Conservation (phyloP, 2,329 filamentous ascomycete genomes). For the Fusarium aywerte region DNA sequence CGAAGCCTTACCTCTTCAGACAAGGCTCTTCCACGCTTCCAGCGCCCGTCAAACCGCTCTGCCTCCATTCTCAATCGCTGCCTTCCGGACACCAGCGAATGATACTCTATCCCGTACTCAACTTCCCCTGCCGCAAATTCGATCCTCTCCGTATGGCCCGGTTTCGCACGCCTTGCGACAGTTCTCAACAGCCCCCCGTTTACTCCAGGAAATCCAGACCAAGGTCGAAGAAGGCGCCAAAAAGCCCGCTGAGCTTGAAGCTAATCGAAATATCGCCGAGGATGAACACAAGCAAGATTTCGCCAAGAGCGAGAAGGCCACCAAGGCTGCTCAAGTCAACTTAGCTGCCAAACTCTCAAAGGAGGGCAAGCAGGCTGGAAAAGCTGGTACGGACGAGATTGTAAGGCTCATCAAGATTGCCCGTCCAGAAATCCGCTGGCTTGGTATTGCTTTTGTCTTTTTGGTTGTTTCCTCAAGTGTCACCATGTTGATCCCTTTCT, state of each 20-base stretch:
- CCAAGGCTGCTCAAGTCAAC: conserved; percentile 88
- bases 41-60: conserved; percentile 34
- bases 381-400: conserved; percentile 78
- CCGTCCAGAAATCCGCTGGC: conserved; percentile 80
- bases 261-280: conserved; percentile 49
- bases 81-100: conserved; percentile 36
- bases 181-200: conserved; percentile 46
- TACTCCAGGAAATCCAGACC: conserved; percentile 43
- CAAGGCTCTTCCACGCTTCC: conserved; percentile 36
- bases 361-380: conserved; percentile 71
- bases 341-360: conserved; percentile 88
- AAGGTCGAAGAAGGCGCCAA: conserved; percentile 50
- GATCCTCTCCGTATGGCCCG: conserved; percentile 18
- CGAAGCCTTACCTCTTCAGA: conserved; percentile 29
- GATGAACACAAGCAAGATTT: conserved; percentile 58
- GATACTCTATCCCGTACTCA: conserved; percentile 9
- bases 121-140: conserved; percentile 6
- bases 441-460: conserved; percentile 83
- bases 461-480: conserved; percentile 90
- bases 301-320: conserved; percentile 82
- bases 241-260: conserved; percentile 48
- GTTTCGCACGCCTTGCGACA: conserved; percentile 42
- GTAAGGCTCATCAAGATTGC: conserved; percentile 91
- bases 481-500: conserved; percentile 96
- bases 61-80: conserved; percentile 44